Evolutionary conservation across 2,329 filamentous ascomycete genomes (phyloP).

Genomic region (Trichoderma pleuroti): DNA sequence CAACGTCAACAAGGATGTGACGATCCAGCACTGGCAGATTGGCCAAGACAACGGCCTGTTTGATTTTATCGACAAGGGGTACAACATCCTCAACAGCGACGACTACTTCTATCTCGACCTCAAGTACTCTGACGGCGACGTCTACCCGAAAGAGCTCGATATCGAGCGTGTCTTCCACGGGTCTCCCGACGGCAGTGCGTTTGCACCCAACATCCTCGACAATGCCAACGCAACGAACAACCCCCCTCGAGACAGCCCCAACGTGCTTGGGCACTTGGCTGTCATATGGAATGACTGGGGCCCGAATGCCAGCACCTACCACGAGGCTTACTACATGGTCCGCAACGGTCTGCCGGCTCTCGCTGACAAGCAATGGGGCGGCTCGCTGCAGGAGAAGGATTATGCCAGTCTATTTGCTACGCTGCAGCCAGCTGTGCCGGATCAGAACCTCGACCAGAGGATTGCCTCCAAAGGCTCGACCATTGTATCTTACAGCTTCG

Average conservation of each 20-base stretch:
- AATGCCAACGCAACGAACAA: constrained; percentile 24
- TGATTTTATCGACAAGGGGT: constrained; percentile 25
- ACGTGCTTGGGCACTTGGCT: constrained; percentile 24
- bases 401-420: constrained; percentile 21
- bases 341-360: constrained; percentile 24
- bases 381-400: constrained; percentile 18
- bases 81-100: constrained; percentile 24
- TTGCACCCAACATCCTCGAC: constrained; percentile 25
- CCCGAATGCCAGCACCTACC: constrained; percentile 25
- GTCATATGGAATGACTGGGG: constrained; percentile 27
- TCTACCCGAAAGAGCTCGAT: constrained; percentile 21
- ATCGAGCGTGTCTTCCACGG: constrained; percentile 23
- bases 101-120: constrained; percentile 25
- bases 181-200: constrained; percentile 21
- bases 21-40: constrained; percentile 24
- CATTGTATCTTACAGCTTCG: constrained; percentile 24
- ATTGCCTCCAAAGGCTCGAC: constrained; percentile 20
- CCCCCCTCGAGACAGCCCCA: constrained; percentile 19
- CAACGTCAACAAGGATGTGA: constrained; percentile 23
- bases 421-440: constrained; percentile 24
- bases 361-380: constrained; percentile 28
- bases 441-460: constrained; percentile 25
- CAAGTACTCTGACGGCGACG: constrained; percentile 26
- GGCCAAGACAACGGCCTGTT: constrained; percentile 23
- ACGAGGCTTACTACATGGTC: constrained; percentile 25